Evolutionary conservation across 768 basidiomycete genomes (phyloP), one percentile per base, ranked within the genome.

Genomic region (Hirschioporus abietinus): DNA sequence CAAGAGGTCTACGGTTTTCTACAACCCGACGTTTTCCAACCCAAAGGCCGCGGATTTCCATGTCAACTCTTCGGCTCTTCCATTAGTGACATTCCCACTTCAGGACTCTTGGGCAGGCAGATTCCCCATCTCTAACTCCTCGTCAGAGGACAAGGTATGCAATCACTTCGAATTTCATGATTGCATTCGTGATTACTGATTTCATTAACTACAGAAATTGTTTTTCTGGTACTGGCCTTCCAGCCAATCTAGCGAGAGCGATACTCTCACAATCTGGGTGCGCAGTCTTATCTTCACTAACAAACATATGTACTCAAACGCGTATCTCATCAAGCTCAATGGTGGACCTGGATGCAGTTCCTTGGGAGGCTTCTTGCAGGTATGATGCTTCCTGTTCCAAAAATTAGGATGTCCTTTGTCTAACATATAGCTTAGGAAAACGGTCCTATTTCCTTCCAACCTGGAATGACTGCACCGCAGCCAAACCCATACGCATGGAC

Each of bases 401-500:
- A 8, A 2, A 52, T 52, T 20, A n/a, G 20, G 12, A 52, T 20
- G 15, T 61, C 30, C 20, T 34, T 23, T 17, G 23, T 26, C 64
- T 25, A 7, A 58, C 17, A 18, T 6, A 17, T 6, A 34, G 7
- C 10, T 23, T 61, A 65, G 35, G 69, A 69, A 63, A 65, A 68
- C 24, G 69, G 69, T 1, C 64, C 69, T 23, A 63, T 67, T n/a
- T 61, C 68, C 30, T 70, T 66, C 68, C 27, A 62, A 25, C 68
- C 68, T 20, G 68, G 63, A 12, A 59, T 61, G 18, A 35, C 25
- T 17, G 64, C 60, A 1, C 67, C 66, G 18, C 35, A 27, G 7
- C 52, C 62, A n/a, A 70, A 68, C 58, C 42, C 10, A 26, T 15
- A 68, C 42, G 64, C 63, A 17, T 68, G 66, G 68, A 52, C 42